These are phyloP conservation scores for Silene conica DNA, from an alignment of 148 eudicot species.

Conservation along the genomic window DNA sequence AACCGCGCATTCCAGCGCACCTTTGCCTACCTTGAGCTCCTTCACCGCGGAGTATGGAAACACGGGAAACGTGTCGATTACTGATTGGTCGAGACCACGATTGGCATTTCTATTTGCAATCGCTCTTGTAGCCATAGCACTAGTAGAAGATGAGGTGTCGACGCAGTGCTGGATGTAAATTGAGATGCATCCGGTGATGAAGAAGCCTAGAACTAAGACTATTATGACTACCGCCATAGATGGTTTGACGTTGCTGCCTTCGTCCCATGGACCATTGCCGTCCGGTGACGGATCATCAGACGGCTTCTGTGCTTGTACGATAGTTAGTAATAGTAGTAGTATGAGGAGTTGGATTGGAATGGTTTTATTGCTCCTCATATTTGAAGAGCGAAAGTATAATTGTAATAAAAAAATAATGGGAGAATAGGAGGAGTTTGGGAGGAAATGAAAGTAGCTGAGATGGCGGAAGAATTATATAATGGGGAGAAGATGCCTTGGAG, in stretches of 20 bases:
- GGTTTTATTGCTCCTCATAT: neutral
- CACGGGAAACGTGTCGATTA: constrained; percentile 32
- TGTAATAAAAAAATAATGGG: neutral
- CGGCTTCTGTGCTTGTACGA: constrained; percentile 18
- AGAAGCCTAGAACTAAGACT: constrained; percentile 27
- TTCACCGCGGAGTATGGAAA: constrained; percentile 34
- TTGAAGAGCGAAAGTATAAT: too few species aligned
- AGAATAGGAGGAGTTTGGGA: too few species aligned
- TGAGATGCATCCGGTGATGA: constrained; percentile 20
- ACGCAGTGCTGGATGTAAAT: constrained; percentile 39
- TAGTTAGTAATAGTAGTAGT: neutral
- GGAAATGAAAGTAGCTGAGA: neutral
- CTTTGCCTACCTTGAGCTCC: constrained; percentile 34
- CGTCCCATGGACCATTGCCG: neutral
- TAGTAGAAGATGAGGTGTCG: neutral
- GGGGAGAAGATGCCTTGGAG: constrained; percentile 14
- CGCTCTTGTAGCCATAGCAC: neutral
- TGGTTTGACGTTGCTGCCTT: constrained; percentile 8
- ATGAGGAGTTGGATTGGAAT: neutral
- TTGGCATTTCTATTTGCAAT: neutral
- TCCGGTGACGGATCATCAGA: neutral
- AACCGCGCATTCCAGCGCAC: constrained; percentile 45
- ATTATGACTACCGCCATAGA: constrained; percentile 26
- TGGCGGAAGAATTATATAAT: neutral
- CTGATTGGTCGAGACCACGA: constrained; percentile 27